Base-by-base conservation (phyloP, 2,329 filamentous ascomycete species). In the Xylariaceae sp. region DNA sequence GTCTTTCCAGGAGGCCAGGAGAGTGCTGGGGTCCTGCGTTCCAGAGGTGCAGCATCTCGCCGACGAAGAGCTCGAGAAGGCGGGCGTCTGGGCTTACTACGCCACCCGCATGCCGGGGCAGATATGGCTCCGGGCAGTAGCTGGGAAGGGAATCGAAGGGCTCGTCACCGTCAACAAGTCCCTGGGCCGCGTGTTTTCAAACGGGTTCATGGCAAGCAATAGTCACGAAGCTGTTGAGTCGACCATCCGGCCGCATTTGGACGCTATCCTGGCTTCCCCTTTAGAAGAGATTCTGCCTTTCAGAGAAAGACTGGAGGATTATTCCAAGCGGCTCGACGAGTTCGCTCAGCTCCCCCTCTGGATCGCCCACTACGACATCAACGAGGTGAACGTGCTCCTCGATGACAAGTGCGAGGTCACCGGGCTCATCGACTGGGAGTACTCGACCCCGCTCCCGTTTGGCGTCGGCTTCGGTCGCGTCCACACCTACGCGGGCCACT, bases 371-470 rank as follows among this genome's bases (percentile, higher is more conserved):
- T 53, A 50, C 44, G 49, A 56, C 32, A 41, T 56, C n/a, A 53
- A 59, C 50, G 0, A 61, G 52, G 44, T 45, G 15, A 59, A 57
- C 32, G 50, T 54, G 3, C 51, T 57, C 21, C 38, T 58, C 26
- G 36, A 48, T 16, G 43, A 53, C 21, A 30, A 53, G 9, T 51
- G 51, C 21, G 34, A 41, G n/a, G 46, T 56, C n/a, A 43, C 38
- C 2, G 47, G 43, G 21, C 37, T 58, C 31, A 46, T 59, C 17
- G 55, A 58, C 33, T 56, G 54, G 54, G 52, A 58, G 37, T 18
- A 47, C 11, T 46, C 43, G 6, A 36, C 33, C 5, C 42, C 48
- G 5, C 31, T 44, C 12, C 46, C 38, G 12, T 51, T 48, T 18
- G 40, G 47, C 9, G 40, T 23, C 18, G 40, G 45, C 23, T 50